Base-by-base conservation (phyloP, 179 eudicot species). In the Gypsophila paniculata region DNA sequence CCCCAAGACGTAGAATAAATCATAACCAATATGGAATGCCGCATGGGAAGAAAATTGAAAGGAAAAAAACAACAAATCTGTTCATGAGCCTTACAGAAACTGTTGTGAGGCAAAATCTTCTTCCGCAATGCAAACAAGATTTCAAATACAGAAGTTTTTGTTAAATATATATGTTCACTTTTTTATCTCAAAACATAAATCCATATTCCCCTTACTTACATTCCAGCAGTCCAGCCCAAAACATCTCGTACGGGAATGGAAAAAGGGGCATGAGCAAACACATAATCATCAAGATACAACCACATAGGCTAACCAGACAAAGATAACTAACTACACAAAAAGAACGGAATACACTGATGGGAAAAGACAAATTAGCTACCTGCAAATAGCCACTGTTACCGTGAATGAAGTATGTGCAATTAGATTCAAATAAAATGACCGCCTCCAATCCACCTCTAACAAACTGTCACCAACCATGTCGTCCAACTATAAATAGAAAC, bases 331-430 rank as follows among this genome's bases (percentile, higher is more conserved):
- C 52, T 57, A 23, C 42, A 60, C 39, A 60, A 15, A 26, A 60
- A 60, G 59, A 54, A 54, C 19, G 59, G 59, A 18, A 57, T 15
- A 15, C 18, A 18, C 61, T 34, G 57, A 21, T 13, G 60, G 13
- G n/a, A n/a, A 72, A 60, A 72, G 36, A 49, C 4, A 68, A 74
- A 55, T 64, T 49, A 75, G 22, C 65, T 84, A 91, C 98, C 98
- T 93, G 93, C 98, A 94, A 80, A 94, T 94, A 70, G 99, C 99
- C 52, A 91, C 99, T 51, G 99, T 94, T 11, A 94, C 91, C 36
- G 86, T 88, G 78, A 77, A 94, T 42, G 91, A 81, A 65, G 99
- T 91, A 81, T 94, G 99, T 75, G 97, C 99, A 78, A 94, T 88
- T 70, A 94, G 75, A 79, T 94, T 91, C 86, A 91, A 82, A 84